Conservation (phyloP, 108 stramenopile species). For the Chaetoceros muelleri region DNA sequence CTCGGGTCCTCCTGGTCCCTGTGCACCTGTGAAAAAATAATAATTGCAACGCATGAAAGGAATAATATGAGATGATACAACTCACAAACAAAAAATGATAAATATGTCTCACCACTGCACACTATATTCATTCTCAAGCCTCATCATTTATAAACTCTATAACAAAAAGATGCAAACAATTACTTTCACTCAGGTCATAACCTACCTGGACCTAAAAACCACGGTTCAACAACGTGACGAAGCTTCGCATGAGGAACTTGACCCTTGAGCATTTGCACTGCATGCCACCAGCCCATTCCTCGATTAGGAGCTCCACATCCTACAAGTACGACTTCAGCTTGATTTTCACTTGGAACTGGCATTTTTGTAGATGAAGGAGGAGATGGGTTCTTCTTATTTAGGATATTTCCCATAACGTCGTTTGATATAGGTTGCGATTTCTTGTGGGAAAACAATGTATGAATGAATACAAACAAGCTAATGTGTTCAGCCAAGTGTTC, state of each 20-base stretch:
- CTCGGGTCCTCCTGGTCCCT: conserved; percentile 74
- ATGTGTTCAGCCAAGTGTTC: no score
- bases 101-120: no score
- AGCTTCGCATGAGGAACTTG: conserved; percentile 74
- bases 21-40: conserved; percentile 21
- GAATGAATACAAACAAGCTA: no score
- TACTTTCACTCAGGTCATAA: conserved; percentile 3
- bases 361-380: no score
- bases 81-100: no score
- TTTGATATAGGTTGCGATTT: no score
- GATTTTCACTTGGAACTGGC: conserved; percentile 22
- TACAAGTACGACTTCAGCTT: conserved; percentile 56
- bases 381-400: no score
- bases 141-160: background rate
- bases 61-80: no score
- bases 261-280: conserved; percentile 70
- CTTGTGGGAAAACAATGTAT: no score
- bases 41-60: no score
- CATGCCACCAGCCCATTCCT: conserved; percentile 87
- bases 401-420: no score
- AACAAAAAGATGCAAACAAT: background rate
- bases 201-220: conserved; percentile 81
- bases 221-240: conserved; percentile 83
- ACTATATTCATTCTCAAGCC: no score
- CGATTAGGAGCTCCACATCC: conserved; percentile 57